A percentile compares a stretch with the other conserved stretches of the same genome.
Conservation (phyloP, 257 asterid genomes). For the Cinchona pubescens region DNA sequence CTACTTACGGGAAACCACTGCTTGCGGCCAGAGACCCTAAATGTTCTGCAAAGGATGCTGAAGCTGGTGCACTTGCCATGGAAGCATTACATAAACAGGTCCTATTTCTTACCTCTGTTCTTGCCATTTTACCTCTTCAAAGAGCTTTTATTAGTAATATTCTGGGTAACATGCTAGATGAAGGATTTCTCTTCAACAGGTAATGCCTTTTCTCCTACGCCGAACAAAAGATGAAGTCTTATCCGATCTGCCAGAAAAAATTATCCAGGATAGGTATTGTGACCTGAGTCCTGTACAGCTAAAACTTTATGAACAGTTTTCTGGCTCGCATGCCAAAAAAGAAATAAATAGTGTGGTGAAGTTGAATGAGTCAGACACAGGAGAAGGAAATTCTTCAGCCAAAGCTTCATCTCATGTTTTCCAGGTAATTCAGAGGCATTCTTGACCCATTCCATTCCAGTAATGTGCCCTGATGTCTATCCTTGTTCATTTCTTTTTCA, state of each 20-base stretch:
- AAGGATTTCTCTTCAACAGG: constrained; percentile 49
- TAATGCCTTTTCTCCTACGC: constrained; percentile 96
- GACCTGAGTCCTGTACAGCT: constrained; percentile 93
- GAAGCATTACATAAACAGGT: constrained; percentile 99
- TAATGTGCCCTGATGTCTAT: constrained; percentile 24
- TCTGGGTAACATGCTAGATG: constrained; percentile 15
- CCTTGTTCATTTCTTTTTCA: constrained; percentile 35
- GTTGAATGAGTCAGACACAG: constrained; percentile 59
- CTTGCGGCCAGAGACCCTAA: constrained; percentile 93
- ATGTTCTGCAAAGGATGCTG: constrained; percentile 97
- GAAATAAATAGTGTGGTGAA: constrained; percentile 83
- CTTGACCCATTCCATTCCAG: constrained; percentile 7
- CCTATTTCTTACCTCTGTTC: constrained; percentile 7
- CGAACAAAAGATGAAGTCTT: constrained; percentile 96
- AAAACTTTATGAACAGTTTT: constrained; percentile 83
- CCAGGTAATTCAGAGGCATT: constrained; percentile 55
- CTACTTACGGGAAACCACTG: constrained; percentile 91
- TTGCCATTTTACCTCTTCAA: neutral
- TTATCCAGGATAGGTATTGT: constrained; percentile 97
- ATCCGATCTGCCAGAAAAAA: constrained; percentile 96
- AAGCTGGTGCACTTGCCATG: constrained; percentile 95
- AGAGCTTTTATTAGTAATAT: neutral
- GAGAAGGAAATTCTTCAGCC: constrained; percentile 46
- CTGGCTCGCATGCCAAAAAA: constrained; percentile 87
- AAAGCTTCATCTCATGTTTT: constrained; percentile 95